A percentile compares a stretch with the other conserved stretches of the same genome.
These are phyloP conservation scores for Jamesozyma piceae DNA, from an alignment of 805 yeast genomes.

Conservation along the genomic window DNA sequence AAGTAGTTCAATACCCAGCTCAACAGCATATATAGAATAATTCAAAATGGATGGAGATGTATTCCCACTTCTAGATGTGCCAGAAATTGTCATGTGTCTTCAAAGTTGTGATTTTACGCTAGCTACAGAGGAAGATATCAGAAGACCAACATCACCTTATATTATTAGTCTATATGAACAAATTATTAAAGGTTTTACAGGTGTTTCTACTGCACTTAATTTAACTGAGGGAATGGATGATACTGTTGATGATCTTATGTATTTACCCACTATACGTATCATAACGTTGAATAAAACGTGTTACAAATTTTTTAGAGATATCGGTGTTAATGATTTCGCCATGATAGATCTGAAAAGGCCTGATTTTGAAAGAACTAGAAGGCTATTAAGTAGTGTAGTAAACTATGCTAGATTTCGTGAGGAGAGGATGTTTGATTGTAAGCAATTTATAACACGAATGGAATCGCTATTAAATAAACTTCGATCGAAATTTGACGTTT, in stretches of 20 bases:
- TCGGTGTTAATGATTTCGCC: slow-evolving; percentile 72
- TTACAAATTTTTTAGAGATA: slow-evolving; percentile 51
- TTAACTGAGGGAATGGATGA: slow-evolving; percentile 1
- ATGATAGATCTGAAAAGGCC: slow-evolving; percentile 70
- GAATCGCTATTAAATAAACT: slow-evolving; percentile 41
- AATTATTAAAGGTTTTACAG: slow-evolving; percentile 51
- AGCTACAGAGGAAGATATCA: slow-evolving; percentile 50
- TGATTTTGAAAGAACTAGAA: slow-evolving; percentile 52
- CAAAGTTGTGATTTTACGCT: slow-evolving; percentile 49
- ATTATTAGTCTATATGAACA: slow-evolving; percentile 49
- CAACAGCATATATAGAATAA: no score
- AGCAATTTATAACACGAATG: slow-evolving; percentile 46
- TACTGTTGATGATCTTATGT: slow-evolving; percentile 8
- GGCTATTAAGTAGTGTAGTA: slow-evolving; percentile 72
- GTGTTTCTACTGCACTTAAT: slow-evolving; percentile 33
- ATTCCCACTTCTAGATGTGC: slow-evolving; percentile 53
- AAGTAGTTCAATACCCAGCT: no score
- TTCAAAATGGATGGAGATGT: slow-evolving; percentile 33
- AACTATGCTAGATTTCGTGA: slow-evolving; percentile 81
- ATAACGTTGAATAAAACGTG: slow-evolving; percentile 52
- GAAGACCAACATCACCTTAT: slow-evolving; percentile 49
- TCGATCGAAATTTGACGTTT: slow-evolving; percentile 36
- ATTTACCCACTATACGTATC: slow-evolving; percentile 32
- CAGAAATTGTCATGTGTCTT: slow-evolving; percentile 50
- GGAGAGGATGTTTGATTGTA: slow-evolving; percentile 62